Evolutionary conservation across 2,329 filamentous ascomycete genomes (phyloP).

Genomic region (Phyllosticta citrichinensis): DNA sequence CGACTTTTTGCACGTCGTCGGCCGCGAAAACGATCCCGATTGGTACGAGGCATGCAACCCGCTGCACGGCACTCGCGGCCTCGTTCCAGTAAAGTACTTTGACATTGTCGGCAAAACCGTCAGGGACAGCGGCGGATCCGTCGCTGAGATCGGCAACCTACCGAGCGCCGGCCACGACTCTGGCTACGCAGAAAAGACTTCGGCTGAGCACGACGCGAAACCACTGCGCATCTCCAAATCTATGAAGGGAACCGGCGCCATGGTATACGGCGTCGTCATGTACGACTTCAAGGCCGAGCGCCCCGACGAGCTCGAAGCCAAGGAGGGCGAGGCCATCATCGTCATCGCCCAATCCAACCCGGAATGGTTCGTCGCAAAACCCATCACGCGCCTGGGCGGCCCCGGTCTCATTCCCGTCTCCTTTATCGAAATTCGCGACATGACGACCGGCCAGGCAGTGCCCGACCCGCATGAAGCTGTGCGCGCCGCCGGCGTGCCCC

Average conservation of each 20-base stretch:
- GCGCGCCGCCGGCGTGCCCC: constrained; percentile 77
- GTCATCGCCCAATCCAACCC: constrained; percentile 97
- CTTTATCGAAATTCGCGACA: constrained; percentile 92
- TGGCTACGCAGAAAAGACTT: constrained; percentile 59
- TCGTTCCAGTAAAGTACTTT: constrained; percentile 92
- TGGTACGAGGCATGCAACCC: constrained; percentile 99
- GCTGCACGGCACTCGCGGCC: constrained; percentile 72
- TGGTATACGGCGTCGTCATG: constrained; percentile 94
- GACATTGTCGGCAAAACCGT: constrained; percentile 87
- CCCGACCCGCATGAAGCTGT: constrained; percentile 77
- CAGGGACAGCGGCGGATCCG: constrained; percentile 61
- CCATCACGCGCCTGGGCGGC: constrained; percentile 92
- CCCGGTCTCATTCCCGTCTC: constrained; percentile 93
- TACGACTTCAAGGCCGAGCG: constrained; percentile 94
- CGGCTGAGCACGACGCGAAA: constrained; percentile 12
- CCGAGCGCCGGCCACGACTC: constrained; percentile 77
- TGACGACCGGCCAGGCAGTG: constrained; percentile 76
- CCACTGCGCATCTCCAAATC: constrained; percentile 28
- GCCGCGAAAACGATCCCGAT: constrained; percentile 83
- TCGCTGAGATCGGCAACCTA: constrained; percentile 26
- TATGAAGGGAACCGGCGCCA: constrained; percentile 54
- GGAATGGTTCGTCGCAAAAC: constrained; percentile 98
- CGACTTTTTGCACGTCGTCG: constrained; percentile 97
- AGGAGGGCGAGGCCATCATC: constrained; percentile 92
- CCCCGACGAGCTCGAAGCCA: constrained; percentile 91